Evolutionary conservation across 768 basidiomycete genomes (phyloP).

Genomic region (Pilatotrama ljubarskyi): DNA sequence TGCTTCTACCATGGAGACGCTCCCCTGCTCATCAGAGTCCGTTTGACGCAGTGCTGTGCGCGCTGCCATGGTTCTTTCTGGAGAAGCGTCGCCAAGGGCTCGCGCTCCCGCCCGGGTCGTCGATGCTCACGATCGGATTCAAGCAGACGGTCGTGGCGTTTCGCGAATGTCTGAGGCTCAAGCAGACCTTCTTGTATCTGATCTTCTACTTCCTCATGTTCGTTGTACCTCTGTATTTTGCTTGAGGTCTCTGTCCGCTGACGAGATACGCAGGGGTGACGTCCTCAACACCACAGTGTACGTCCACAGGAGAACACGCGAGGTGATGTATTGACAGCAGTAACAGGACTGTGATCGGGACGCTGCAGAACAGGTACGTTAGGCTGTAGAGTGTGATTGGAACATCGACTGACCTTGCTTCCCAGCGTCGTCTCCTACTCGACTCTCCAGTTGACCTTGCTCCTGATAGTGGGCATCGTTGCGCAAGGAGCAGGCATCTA

Average conservation of each 20-base stretch:
- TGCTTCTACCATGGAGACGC: not conserved
- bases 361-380: constrained; percentile 65
- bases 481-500: constrained; percentile 69
- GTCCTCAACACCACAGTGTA: constrained; percentile 76
- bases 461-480: constrained; percentile 66
- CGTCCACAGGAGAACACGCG: not conserved
- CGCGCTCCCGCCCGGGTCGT: constrained; percentile 54
- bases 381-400: not conserved
- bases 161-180: constrained; percentile 63
- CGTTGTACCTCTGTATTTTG: not conserved
- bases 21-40: not conserved
- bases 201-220: constrained; percentile 78
- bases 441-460: constrained; percentile 65
- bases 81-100: constrained; percentile 70
- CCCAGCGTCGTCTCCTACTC: constrained; percentile 68
- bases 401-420: not conserved
- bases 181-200: constrained; percentile 74
- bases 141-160: constrained; percentile 65
- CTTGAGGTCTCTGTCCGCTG: not conserved
- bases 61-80: constrained; percentile 71
- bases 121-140: constrained; percentile 63
- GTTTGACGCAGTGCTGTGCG: constrained; percentile 52
- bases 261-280: constrained; percentile 53
- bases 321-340: not conserved
- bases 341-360: constrained; percentile 65